Percentiles rank a stretch among this genome's conserved stretches.
Evolutionary conservation across 495 filamentous ascomycete genomes (phyloP).

Genomic region (Alectoria sarmentosa): DNA sequence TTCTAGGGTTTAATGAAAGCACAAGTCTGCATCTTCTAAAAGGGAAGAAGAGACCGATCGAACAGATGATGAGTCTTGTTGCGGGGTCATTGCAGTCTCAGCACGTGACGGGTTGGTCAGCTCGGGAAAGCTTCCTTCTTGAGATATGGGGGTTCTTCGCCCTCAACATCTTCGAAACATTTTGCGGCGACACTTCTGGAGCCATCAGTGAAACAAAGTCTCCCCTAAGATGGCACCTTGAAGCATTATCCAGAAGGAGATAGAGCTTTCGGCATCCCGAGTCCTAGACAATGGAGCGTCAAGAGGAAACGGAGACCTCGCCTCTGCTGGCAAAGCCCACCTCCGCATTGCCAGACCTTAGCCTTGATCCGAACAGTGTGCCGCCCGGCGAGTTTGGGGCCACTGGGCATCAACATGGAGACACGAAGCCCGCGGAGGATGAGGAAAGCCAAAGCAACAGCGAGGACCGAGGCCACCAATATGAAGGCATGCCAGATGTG

Average conservation of each 20-base stretch:
- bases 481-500: conserved; percentile 31
- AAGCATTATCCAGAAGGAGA: background rate
- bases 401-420: conserved; percentile 1
- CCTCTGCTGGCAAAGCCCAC: conserved; percentile 13
- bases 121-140: background rate
- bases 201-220: background rate
- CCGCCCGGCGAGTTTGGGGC: background rate
- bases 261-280: background rate
- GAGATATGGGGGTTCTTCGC: background rate
- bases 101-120: background rate
- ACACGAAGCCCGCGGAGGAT: conserved; percentile 13
- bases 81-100: too few species aligned
- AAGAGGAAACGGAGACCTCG: conserved; percentile 19
- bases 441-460: conserved; percentile 14
- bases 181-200: background rate
- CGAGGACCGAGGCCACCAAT: conserved; percentile 12
- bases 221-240: background rate
- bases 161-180: background rate
- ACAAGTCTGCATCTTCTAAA: too few species aligned
- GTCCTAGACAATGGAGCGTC: background rate
- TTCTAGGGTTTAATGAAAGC: too few species aligned
- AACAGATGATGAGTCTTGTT: too few species aligned
- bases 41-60: too few species aligned
- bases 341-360: background rate
- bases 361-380: background rate